Base-by-base conservation (phyloP, 805 yeast species). In the Saturnispora silvae region DNA sequence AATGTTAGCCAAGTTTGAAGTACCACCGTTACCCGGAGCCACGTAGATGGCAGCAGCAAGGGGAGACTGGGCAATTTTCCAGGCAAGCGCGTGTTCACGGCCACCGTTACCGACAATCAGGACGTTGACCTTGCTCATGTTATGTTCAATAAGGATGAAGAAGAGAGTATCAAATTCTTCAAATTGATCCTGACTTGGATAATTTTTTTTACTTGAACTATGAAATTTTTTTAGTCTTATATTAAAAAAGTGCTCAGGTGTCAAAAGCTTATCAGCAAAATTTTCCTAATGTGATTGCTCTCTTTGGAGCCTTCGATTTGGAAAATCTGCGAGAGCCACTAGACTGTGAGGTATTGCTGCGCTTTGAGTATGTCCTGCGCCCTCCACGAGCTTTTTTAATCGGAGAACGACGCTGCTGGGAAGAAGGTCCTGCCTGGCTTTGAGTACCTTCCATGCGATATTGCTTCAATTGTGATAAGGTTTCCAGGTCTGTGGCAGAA, bases 21-120 rank as follows among this genome's bases (percentile, higher is more conserved):
- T 87, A 35, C 97, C 97, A 40, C 97, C 98, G 56, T 92, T 89
- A 37, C 97, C 97, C 45, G 97, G 97, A 20, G 97, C 95, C 39
- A 89, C 95, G 52, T 57, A 94, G 48, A 94, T 78, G 42, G 72
- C 69, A 43, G 63, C 61, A 25, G 86, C 95, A 31, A 71, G 59
- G 27, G 74, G 62, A 25, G 96, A 84, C 60, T 86, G 89, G 22
- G 81, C 64, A 45, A 92, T 70, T 54, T 81, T 83, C 96, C 96
- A 87, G 13, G 84, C 82, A 43, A 92, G 70, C 37, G 97, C 97
- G 59, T 92, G 96, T 63, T 92, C 99, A 68, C 99, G 86, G 49
- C 98, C 99, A 57, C 99, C 99, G 63, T 82, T 85, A 53, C 99
- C 99, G 49, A 92, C 72, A 46, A 92, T 78, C 44, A 92, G 75